These are phyloP conservation scores for Xerocomus amazonicus DNA, from an alignment of 1,284 basidiomycete species.

Conservation along the genomic window DNA sequence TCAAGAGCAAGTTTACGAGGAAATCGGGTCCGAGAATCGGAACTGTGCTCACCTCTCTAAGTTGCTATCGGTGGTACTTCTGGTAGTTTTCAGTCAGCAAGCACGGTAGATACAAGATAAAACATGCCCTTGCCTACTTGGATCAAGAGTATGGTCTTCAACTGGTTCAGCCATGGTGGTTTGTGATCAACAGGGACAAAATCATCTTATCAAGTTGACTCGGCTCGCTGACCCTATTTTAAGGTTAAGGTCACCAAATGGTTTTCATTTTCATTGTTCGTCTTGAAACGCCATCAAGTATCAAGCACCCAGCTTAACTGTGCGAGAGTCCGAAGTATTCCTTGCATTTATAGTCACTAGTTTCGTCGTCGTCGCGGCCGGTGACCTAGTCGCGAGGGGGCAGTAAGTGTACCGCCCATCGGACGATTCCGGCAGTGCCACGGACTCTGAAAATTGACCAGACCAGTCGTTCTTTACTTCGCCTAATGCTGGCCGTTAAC, in stretches of 20 bases:
- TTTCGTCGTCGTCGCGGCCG: too few relatives aligned
- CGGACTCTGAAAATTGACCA: too few relatives aligned
- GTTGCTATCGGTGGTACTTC: slow-evolving; percentile 10
- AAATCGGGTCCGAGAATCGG: background rate
- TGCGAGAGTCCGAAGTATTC: too few relatives aligned
- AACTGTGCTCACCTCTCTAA: slow-evolving; percentile 12
- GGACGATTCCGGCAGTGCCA: slow-evolving; percentile 18
- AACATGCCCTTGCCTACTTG: slow-evolving; percentile 11
- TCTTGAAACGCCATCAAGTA: too few relatives aligned
- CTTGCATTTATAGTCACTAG: too few relatives aligned
- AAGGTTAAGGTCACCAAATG: slow-evolving; percentile 16
- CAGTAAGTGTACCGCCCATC: background rate
- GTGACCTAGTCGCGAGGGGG: background rate
- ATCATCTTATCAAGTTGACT: slow-evolving; percentile 24
- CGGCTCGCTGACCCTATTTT: slow-evolving; percentile 9
- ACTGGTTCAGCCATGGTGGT: slow-evolving; percentile 16
- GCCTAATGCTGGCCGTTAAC: slow-evolving; percentile 42
- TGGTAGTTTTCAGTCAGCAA: slow-evolving; percentile 7
- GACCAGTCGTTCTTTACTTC: slow-evolving; percentile 9
- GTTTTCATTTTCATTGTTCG: too few relatives aligned
- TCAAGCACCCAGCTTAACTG: too few relatives aligned
- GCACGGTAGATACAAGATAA: background rate
- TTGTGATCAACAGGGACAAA: background rate
- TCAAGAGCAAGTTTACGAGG: slow-evolving; percentile 10
- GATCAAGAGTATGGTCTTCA: background rate